Base-by-base conservation (phyloP, 164 flowering plant genomes). In the Vitis rupestris region DNA sequence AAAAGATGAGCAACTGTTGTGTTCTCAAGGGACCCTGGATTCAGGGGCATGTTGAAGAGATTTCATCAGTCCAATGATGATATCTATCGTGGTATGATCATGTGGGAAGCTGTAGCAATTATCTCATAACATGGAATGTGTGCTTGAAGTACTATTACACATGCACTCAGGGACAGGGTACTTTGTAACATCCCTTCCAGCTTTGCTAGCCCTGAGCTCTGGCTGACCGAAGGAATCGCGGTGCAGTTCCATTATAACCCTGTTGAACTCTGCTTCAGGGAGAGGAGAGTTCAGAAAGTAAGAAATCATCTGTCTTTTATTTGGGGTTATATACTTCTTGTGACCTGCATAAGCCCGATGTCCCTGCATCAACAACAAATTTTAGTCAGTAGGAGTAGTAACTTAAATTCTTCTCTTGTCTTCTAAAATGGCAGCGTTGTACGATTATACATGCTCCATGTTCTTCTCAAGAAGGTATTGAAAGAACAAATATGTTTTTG, bases 301-400 rank as follows among this genome's bases (percentile, higher is more conserved):
- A 8, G 86, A 90, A 12, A 93, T 87, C 99, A 93, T 96, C 66
- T 85, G 90, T 63, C 99, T 82, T 76, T 96, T 96, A 86, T 96
- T 90, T 9, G 99, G 98, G 50, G 92, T 92, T 64, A 96, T 90
- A 61, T 90, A 82, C 82, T 93, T 96, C 82, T 77, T 90, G 82
- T 96, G 98, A 57, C 99, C 99, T 49, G 96, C 90, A 80, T 88
- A 96, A 1, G 98, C 98, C 72, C 99, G 76, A 59, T 90, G 87
- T 31, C 98, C 98, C 95, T 95, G 89, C 62, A 75, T 52, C 60
- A 73, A 62, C n/a, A 72, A 59, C 17, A 62, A 59, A 37, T 49
- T 7, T 15, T 8, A 54, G 16, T 30, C 55, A 69, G 57, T 51
- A 78, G 61, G 54, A 57, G 30, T 16, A 65, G 56, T n/a, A 53